Evolutionary conservation across 2,329 filamentous ascomycete genomes (phyloP), one percentile per base, ranked within the genome.

Genomic region (Penicillium rolfsii): DNA sequence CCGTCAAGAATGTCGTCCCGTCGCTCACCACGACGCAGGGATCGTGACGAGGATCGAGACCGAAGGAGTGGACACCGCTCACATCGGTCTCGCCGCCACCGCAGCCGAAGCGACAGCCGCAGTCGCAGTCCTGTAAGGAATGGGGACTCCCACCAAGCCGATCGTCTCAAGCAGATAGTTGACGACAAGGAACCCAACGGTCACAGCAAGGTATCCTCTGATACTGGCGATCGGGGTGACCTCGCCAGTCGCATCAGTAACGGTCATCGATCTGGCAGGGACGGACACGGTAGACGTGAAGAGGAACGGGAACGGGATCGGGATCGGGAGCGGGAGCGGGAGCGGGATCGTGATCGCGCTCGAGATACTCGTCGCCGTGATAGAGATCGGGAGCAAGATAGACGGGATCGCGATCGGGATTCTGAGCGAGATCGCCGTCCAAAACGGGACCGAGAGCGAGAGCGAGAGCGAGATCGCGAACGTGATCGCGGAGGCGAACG

Each of bases 1-100:
- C 82, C 83, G 5, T 91, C 90, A 2, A 85, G 84, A 1, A 85
- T 86, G 12, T 82, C 83, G 9, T 82, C 82, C 5, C 81, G 82
- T 40, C 85, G 83, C 57, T 83, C 85, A 6, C 81, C 82, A 52
- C 85, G 87, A 67, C 85, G 86, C 63, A 87, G 86, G 66, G 55
- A 68, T 11, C 59, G 55, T 3, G 87, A 85, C 55, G 83, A 83
- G 64, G 86, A 89, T 45, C 81, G 81, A 59, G 82, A 85, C n/a
- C 68, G 80, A 68, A 70, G 75, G 71, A 67, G 70, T 64, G 68
- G 76, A 60, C 70, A 77, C 66, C 74, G 77, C 19, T 82, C 82
- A 35, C 81, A 81, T 60, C 82, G 83, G 36, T 80, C 80, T 3
- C 82, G 81, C 30, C 84, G 83, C 28, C 81, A 83, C 52, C 82